Percentiles rank a stretch among this genome's conserved stretches.
Conservation (phyloP, 805 yeast species). For the Wickerhamiella domercqiae region DNA sequence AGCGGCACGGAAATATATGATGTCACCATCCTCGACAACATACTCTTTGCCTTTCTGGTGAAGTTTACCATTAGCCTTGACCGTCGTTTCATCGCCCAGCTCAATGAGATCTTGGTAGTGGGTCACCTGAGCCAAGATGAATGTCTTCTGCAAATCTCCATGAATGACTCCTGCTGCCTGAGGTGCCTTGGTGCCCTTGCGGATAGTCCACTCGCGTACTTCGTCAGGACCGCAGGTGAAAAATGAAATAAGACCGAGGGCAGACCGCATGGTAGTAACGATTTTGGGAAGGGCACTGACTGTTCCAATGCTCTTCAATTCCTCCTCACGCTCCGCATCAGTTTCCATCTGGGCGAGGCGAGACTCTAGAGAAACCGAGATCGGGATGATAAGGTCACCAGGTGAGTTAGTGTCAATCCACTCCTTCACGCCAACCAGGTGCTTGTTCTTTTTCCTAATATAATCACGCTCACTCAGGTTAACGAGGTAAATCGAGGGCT, state of each 20-base stretch:
- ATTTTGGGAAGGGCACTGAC: conserved; percentile 74
- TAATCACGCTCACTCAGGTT: conserved; percentile 84
- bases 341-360: conserved; percentile 75
- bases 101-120: conserved; percentile 69
- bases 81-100: conserved; percentile 61
- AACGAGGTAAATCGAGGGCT: conserved; percentile 84
- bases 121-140: conserved; percentile 85
- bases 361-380: conserved; percentile 85
- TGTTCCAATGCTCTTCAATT: conserved; percentile 59
- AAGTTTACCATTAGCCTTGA: conserved; percentile 80
- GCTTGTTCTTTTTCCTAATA: conserved; percentile 77
- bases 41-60: conserved; percentile 88
- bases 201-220: conserved; percentile 95
- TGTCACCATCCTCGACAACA: conserved; percentile 88
- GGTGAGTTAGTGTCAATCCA: conserved; percentile 86
- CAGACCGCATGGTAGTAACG: conserved; percentile 71
- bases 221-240: conserved; percentile 95
- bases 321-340: conserved; percentile 65
- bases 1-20: conserved; percentile 84
- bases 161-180: conserved; percentile 98
- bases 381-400: conserved; percentile 82
- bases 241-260: conserved; percentile 76
- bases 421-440: conserved; percentile 60
- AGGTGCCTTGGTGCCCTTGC: conserved; percentile 89
- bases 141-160: conserved; percentile 86